Percentiles rank a stretch among this genome's conserved stretches.
Conservation (phyloP, 2,329 filamentous ascomycete genomes). For the Aspergillus aculeatus region DNA sequence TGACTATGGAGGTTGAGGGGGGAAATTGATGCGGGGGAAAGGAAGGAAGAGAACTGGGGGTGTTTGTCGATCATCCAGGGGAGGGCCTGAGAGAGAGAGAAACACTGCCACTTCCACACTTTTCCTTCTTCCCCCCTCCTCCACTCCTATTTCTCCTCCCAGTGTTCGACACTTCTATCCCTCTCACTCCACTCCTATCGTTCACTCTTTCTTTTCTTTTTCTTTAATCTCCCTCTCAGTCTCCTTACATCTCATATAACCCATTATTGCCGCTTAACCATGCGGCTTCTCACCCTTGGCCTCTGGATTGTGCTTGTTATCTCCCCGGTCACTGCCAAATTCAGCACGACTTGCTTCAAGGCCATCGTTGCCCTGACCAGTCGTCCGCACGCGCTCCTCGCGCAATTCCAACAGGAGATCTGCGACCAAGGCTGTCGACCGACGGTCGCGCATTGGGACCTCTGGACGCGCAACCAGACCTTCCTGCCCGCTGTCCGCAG, state of each 20-base stretch:
- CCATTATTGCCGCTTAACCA: conserved; percentile 7
- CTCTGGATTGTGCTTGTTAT: conserved; percentile 21
- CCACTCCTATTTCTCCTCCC: background rate
- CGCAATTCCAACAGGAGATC: conserved; percentile 36
- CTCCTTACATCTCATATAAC: background rate
- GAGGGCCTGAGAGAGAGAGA: background rate
- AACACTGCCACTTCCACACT: background rate
- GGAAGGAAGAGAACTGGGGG: background rate
- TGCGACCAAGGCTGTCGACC: conserved; percentile 35
- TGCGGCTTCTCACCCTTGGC: conserved; percentile 19
- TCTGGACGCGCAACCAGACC: conserved; percentile 38
- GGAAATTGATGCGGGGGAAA: background rate
- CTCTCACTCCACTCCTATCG: background rate
- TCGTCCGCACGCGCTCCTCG: conserved; percentile 31
- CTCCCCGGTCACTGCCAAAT: conserved; percentile 20
- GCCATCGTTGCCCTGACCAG: conserved; percentile 70
- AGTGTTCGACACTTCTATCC: too few relatives aligned
- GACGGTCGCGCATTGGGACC: conserved; percentile 36
- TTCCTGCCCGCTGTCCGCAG: conserved; percentile 38
- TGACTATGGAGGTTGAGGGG: too few relatives aligned
- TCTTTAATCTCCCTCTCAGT: background rate
- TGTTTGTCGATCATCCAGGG: conserved; percentile 11
- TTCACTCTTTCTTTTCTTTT: background rate
- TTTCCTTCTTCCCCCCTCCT: background rate
- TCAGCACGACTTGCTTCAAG: conserved; percentile 70